Conservation (phyloP, 2,329 filamentous ascomycete species). For the Lachnum nothofagi region DNA sequence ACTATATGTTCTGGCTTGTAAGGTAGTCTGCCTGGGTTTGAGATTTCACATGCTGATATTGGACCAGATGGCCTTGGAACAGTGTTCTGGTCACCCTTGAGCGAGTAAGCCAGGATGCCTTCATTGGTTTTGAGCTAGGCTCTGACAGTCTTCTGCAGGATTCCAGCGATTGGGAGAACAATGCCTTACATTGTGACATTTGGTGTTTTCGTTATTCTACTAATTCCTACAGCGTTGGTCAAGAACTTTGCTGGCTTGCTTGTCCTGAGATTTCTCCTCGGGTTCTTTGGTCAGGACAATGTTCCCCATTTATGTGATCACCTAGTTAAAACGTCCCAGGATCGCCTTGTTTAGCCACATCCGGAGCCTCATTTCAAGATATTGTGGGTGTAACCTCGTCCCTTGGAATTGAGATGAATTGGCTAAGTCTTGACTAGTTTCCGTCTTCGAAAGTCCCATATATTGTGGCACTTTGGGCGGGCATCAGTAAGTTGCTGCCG, state of each 20-base stretch:
- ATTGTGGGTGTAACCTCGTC: conserved; percentile 28
- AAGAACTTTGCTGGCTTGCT: conserved; percentile 57
- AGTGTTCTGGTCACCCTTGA: conserved; percentile 58
- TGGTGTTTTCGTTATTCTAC: conserved; percentile 60
- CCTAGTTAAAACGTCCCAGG: conserved; percentile 27
- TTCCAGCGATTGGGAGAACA: conserved; percentile 60
- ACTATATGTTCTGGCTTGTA: conserved; percentile 45
- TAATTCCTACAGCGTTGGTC: conserved; percentile 56
- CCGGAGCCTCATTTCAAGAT: conserved; percentile 44
- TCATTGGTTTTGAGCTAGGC: background rate
- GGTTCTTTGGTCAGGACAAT: conserved; percentile 46
- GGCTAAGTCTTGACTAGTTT: background rate
- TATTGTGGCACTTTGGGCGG: background rate
- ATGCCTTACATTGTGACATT: conserved; percentile 62
- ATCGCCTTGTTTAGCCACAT: conserved; percentile 56
- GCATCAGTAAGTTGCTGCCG: background rate
- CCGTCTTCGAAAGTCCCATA: background rate
- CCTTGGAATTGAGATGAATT: background rate
- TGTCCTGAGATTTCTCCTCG: conserved; percentile 56
- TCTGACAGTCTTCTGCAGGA: conserved; percentile 41
- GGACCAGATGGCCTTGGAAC: conserved; percentile 49
- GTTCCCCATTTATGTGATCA: background rate
- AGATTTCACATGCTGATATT: background rate
- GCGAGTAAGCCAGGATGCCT: conserved; percentile 38
- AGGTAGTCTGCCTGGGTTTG: background rate